Evolutionary conservation across 306 rosid genomes (phyloP).

Genomic region (Glycine latifolia): DNA sequence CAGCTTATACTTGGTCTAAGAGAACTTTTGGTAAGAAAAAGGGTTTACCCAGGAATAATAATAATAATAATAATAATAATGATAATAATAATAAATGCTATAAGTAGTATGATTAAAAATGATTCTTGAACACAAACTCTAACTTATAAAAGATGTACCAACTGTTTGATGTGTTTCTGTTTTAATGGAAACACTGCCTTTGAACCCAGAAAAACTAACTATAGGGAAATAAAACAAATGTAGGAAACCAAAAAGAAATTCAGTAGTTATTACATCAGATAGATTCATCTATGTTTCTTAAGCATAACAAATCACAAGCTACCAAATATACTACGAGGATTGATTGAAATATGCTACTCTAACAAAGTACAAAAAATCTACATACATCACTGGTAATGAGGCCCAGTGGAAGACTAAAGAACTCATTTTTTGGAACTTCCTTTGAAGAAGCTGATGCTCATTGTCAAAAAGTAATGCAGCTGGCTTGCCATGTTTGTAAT

Average conservation of each 20-base stretch:
- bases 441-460: constrained; percentile 1
- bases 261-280: neutral
- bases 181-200: neutral
- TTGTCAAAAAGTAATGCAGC: constrained; percentile 12
- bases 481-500: neutral
- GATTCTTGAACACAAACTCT: neutral
- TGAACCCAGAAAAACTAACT: neutral
- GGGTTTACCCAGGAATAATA: neutral
- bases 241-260: constrained; percentile 10
- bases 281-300: neutral
- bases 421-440: constrained; percentile 9
- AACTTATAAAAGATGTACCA: too few relatives aligned
- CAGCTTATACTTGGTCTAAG: neutral
- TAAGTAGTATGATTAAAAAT: neutral
- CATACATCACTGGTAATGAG: neutral
- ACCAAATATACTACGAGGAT: constrained; percentile 5
- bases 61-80: neutral
- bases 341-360: constrained; percentile 9
- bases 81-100: neutral
- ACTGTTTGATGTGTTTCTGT: neutral
- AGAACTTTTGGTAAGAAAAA: neutral
- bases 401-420: neutral
- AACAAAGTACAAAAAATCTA: constrained; percentile 20
- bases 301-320: constrained; percentile 8
- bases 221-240: constrained; percentile 10